Conservation (phyloP, 169 alveolate genomes). For the Eimeria necatrix region DNA sequence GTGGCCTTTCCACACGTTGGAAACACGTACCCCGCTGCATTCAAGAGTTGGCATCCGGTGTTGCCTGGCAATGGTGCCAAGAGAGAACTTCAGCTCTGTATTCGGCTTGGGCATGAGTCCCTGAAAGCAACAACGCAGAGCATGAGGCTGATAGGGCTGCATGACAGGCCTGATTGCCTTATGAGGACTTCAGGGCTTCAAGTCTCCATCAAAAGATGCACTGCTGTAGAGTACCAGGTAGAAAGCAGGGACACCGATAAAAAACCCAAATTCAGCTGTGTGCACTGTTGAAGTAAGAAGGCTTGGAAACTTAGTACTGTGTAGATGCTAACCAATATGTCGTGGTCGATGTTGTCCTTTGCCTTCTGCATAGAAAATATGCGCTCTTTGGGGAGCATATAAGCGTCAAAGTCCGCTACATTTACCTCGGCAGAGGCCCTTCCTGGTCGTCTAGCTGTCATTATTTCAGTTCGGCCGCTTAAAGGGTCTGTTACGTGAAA, state of each 20-base stretch:
- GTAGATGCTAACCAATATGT: slow-evolving; percentile 24
- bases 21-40: slow-evolving; percentile 57
- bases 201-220: too few species aligned
- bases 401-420: slow-evolving; percentile 76
- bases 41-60: slow-evolving; percentile 14
- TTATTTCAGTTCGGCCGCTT: slow-evolving; percentile 81
- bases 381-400: slow-evolving; percentile 65
- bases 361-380: slow-evolving; percentile 50
- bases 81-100: slow-evolving; percentile 9
- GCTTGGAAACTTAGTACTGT: background rate
- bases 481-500: slow-evolving; percentile 73
- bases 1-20: too few species aligned
- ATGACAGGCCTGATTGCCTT: too few species aligned
- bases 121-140: slow-evolving; percentile 2
- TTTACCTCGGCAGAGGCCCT: slow-evolving; percentile 75
- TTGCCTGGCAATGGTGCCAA: slow-evolving; percentile 19
- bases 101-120: slow-evolving; percentile 58
- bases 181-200: too few species aligned
- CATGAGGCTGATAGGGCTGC: too few species aligned
- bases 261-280: too few species aligned
- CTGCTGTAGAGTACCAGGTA: too few species aligned
- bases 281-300: too few species aligned
- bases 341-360: slow-evolving; percentile 69
- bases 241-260: too few species aligned
- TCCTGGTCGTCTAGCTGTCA: slow-evolving; percentile 83